Conservation (phyloP, 352 stramenopile species). For the Phytophthora cajani region DNA sequence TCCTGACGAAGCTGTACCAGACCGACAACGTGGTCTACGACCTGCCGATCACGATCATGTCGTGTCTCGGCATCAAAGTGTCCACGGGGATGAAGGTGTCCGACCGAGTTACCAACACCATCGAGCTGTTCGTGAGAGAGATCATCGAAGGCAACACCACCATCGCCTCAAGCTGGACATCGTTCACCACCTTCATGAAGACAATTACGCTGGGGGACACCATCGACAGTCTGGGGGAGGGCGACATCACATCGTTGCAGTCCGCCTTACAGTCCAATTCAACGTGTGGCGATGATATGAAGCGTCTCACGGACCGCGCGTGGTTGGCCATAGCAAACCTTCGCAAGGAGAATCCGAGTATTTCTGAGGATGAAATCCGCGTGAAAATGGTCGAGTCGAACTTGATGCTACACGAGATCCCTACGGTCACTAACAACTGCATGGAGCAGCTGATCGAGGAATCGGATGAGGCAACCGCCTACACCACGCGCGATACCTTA, state of each 20-base stretch:
- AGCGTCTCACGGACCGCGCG: slow-evolving; percentile 46
- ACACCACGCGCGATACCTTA: slow-evolving; percentile 44
- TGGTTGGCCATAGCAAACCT: slow-evolving; percentile 40
- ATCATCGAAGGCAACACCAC: slow-evolving; percentile 28
- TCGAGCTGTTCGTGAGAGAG: slow-evolving; percentile 36
- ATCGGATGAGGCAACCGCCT: slow-evolving; percentile 24
- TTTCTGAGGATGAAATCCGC: slow-evolving; percentile 43
- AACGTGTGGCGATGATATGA: slow-evolving; percentile 47
- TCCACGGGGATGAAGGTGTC: slow-evolving; percentile 21
- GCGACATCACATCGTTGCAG: slow-evolving; percentile 34
- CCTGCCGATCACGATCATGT: slow-evolving; percentile 48
- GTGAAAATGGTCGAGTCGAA: slow-evolving; percentile 46
- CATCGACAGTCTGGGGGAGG: slow-evolving; percentile 24
- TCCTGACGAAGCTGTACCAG: slow-evolving; percentile 36
- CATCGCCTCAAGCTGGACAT: slow-evolving; percentile 14
- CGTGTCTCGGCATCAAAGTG: slow-evolving; percentile 46
- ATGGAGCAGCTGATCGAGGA: slow-evolving; percentile 19
- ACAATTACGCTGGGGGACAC: slow-evolving; percentile 24
- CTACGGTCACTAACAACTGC: slow-evolving; percentile 43
- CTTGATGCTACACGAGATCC: slow-evolving; percentile 55
- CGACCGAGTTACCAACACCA: slow-evolving; percentile 31
- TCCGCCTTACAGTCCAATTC: slow-evolving; percentile 37
- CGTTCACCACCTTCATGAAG: slow-evolving; percentile 25
- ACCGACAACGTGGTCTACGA: slow-evolving; percentile 55
- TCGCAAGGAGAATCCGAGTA: slow-evolving; percentile 34